A percentile compares a stretch with the other conserved stretches of the same genome.
phyloP scores from a whole-genome alignment of 2,329 filamentous ascomycete species.

The Chaetomium globosum region DNA sequence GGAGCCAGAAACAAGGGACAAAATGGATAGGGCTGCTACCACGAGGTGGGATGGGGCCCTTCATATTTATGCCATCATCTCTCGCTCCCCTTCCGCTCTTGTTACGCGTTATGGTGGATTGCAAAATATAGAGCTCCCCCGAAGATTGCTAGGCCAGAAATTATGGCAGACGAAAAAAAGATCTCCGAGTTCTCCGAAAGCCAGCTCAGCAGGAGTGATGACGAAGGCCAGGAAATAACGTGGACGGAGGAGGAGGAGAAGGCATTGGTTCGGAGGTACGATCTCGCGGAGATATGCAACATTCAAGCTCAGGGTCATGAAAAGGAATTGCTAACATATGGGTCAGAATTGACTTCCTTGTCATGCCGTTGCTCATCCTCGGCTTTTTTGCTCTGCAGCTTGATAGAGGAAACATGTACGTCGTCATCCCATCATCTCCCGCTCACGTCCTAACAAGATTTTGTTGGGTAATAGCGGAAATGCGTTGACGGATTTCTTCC shows the following conservation, averaged over 20 bases:
- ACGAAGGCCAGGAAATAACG: conserved; percentile 29
- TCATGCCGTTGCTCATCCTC: conserved; percentile 49
- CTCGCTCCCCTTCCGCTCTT: neutral
- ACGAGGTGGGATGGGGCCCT: neutral
- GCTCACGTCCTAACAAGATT: no score
- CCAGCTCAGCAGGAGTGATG: conserved; percentile 28
- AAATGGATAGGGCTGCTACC: neutral
- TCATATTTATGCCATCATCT: neutral
- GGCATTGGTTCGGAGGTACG: conserved; percentile 32
- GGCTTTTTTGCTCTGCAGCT: conserved; percentile 49
- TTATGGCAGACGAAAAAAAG: conserved; percentile 28
- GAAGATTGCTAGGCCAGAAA: neutral
- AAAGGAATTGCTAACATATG: conserved; percentile 4
- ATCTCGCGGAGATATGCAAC: neutral
- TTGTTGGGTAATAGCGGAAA: conserved; percentile 46
- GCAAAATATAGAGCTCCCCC: no score
- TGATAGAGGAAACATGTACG: conserved; percentile 45
- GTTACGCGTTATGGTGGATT: neutral
- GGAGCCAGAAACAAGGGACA: neutral
- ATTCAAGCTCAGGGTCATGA: no score
- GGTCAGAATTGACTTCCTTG: conserved; percentile 46
- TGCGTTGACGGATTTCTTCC: conserved; percentile 55
- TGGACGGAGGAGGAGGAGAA: conserved; percentile 36
- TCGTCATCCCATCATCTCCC: neutral
- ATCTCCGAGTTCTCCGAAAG: conserved; percentile 25